Conservation (phyloP, 768 basidiomycete genomes). For the Russula foetens region DNA sequence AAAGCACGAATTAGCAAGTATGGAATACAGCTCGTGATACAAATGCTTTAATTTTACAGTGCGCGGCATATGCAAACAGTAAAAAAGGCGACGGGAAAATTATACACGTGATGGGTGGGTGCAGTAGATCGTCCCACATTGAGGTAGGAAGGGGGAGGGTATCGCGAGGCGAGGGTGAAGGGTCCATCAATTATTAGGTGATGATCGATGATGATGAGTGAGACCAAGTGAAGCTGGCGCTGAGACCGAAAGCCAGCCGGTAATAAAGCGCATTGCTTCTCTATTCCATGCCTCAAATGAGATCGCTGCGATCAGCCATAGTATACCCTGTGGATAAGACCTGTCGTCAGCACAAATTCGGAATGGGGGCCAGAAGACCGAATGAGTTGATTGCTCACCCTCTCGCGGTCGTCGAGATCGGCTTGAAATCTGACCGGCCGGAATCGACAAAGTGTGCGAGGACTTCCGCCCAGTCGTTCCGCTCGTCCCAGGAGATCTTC, state of each 20-base stretch:
- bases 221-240: constrained; percentile 1
- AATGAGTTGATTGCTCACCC: constrained; percentile 46
- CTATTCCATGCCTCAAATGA: constrained; percentile 11
- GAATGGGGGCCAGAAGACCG: no score
- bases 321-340: constrained; percentile 7
- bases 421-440: constrained; percentile 71
- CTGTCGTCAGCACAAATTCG: not conserved
- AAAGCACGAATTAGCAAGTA: constrained; percentile 14
- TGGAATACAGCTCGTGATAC: constrained; percentile 15
- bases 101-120: not conserved
- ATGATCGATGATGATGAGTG: not conserved
- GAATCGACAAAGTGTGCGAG: constrained; percentile 64
- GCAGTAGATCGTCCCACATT: not conserved
- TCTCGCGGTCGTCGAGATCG: constrained; percentile 68
- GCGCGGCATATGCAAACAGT: constrained; percentile 7
- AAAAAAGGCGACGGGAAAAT: not conserved
- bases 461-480: constrained; percentile 66
- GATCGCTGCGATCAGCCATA: constrained; percentile 14
- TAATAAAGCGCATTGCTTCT: not conserved
- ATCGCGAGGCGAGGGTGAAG: not conserved
- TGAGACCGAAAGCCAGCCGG: constrained; percentile 8
- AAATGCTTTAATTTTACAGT: constrained; percentile 17
- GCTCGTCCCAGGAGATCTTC: constrained; percentile 67
- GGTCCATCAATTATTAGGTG: constrained; percentile 3
- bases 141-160: not conserved